Evolutionary conservation across 495 filamentous ascomycete species (phyloP), one percentile per base, ranked within the genome.

Genomic region (Cetradonia linearis): DNA sequence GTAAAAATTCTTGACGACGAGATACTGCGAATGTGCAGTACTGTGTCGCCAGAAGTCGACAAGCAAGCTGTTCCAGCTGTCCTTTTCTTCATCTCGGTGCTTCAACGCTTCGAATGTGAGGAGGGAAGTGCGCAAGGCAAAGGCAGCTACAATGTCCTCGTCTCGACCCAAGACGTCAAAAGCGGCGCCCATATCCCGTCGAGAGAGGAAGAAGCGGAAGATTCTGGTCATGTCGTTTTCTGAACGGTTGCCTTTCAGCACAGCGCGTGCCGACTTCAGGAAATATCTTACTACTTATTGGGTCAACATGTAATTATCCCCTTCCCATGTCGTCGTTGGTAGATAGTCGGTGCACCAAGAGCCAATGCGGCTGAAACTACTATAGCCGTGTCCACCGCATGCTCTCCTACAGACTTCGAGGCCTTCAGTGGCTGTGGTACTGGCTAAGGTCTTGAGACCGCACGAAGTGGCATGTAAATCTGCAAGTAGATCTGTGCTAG

Each of bases 241-340:
- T 8, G 81, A 70, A 10, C 74, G 66, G 50, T 79, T 74, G 63
- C 81, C 81, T 27, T 77, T 71, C 13, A 86, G 71, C 3, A 86
- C 83, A 20, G 81, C 74, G 44, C 84, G 80, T 3, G 84, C 84
- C 49, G 81, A 80, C 72, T 85, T 85, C 53, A 85, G 73, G 40
- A 85, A 74, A 65, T 87, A 87, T 63, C 85, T 77, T 5, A 84
- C 82, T n/a, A 87, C 85, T 73, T 90, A 86, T 66, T 89, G 86
- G 37, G 83, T 84, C 50, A 89, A 73, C 83, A 89, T 87, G 67
- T 85, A 88, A 72, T 89, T 89, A 69, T 89, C 86, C 44, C 86
- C 84, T 69, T 83, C 81, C 71, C 77, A 83, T 14, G 86, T 88
- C 30, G 83, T 76, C 0, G 83, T 86, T 23, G 86, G 83, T 1